Base-by-base conservation (phyloP, 2,329 filamentous ascomycete species). In the Diaporthe vaccinii region DNA sequence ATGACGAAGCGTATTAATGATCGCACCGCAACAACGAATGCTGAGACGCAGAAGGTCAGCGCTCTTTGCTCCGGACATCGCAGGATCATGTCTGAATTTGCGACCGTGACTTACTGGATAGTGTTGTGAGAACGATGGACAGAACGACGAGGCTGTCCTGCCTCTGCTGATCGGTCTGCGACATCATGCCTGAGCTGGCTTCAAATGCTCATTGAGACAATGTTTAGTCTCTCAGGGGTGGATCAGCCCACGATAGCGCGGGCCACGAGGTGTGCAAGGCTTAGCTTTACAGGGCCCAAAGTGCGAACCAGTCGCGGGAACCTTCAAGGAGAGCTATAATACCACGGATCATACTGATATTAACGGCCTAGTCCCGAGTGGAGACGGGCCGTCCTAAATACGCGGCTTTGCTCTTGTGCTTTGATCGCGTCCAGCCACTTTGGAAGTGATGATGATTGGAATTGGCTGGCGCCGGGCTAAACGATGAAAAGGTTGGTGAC, bases 1-100 rank as follows among this genome's bases (percentile, higher is more conserved):
- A 80, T 72, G 31, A 77, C 41, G 41, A 80, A 78, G 10, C 79
- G 78, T 59, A 79, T 77, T 49, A 79, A 49, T 25, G 61, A 75
- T 31, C 80, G 76, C 4, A 76, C 57, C 25, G 74, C 31, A 44
- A 80, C 79, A 59, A 79, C 72, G 17, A 78, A 59, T 14, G 73
- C 79, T 79, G 44, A 20, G 25, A 39, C 2, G 8, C 12, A 1
- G 4, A 10, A 41, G 17, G n/a, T 69, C 15, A 69, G 49, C n/a
- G 5, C 5, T 41, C 15, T 17, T 6, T 9, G 12, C n/a, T 25
- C 7, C 15, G 20, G 14, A 1, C 34, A 74, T 39, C 75, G 74
- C 15, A 74, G 44, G 12, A 70, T 17, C n/a, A 80, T 76, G 44
- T 78, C 75, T 5, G 76, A 51, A 3, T 53, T 76, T 77, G 65